Percentiles rank a stretch among this genome's conserved stretches.
phyloP scores from a whole-genome alignment of 495 filamentous ascomycete genomes.

The Aspergillus biplanus region DNA sequence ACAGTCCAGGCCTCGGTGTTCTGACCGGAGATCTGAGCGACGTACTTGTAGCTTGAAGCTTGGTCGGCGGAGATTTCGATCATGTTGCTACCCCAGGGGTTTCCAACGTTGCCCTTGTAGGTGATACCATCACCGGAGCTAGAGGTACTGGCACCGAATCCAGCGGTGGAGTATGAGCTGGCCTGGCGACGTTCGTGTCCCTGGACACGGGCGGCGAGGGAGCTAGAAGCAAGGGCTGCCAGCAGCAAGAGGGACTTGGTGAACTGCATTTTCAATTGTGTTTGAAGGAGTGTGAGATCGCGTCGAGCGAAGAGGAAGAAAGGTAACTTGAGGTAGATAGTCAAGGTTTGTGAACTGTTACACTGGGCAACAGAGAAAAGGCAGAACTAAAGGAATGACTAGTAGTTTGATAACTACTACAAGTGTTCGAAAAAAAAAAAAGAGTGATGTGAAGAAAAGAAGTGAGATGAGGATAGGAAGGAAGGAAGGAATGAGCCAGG shows the following conservation, averaged over 20 bases:
- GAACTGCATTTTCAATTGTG: constrained; percentile 36
- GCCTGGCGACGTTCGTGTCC: constrained; percentile 35
- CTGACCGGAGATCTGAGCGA: constrained; percentile 47
- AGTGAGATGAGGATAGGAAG: neutral
- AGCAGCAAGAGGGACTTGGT: constrained; percentile 43
- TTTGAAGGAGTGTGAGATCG: constrained; percentile 5
- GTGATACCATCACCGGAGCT: constrained; percentile 28
- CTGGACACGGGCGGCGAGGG: constrained; percentile 26
- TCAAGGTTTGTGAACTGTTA: constrained; percentile 6
- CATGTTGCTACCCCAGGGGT: constrained; percentile 58
- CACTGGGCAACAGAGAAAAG: constrained; percentile 14
- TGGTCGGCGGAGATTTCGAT: constrained; percentile 41
- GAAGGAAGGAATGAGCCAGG: neutral
- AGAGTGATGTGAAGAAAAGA: neutral
- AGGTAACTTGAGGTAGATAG: constrained; percentile 1
- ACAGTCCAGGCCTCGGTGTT: constrained; percentile 44
- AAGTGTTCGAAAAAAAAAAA: neutral
- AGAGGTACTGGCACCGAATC: constrained; percentile 39
- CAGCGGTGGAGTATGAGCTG: constrained; percentile 27
- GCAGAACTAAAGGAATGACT: constrained; percentile 15
- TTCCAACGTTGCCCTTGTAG: constrained; percentile 53
- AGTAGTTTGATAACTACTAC: constrained; percentile 13
- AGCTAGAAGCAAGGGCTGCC: constrained; percentile 37
- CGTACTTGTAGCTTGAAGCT: constrained; percentile 48
- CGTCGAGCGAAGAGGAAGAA: constrained; percentile 13